Base-by-base conservation (phyloP, 2,329 filamentous ascomycete species). In the Leptosphaerulina australis region DNA sequence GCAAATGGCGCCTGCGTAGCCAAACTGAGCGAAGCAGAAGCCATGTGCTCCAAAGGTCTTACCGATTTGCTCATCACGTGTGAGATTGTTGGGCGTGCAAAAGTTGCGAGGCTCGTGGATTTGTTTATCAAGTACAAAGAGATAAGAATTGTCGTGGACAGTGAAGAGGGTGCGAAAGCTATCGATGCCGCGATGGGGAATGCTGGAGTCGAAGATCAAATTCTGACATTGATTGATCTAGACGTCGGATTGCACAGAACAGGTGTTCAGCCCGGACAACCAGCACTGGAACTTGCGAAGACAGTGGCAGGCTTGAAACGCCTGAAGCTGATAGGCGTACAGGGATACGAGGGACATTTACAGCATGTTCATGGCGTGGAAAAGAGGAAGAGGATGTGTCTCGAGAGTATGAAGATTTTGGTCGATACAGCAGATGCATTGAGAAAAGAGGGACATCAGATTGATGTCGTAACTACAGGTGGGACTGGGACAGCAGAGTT, bases 401-500 rank as follows among this genome's bases (percentile, higher is more conserved):
- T 79, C 4, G 74, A 73, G 49, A 76, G 76, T 0, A 79, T 81
- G 79, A 55, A 51, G 18, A 75, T 70, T 1, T 64, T 82, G 11
- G 76, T 74, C 0, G 63, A 62, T 1, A 80, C 78, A 0, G 79
- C 77, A 0, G 69, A 75, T 0, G 61, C 66, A 30, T 58, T 82
- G 11, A 70, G 77, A 8, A 56, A 63, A 20, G 74, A 68, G 0
- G 79, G 77, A 1, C 74, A 75, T 61, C 59, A 69, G 9, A 79
- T 82, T 20, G 60, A 75, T 3, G 78, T 81, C 0, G 79, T 82
- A 3, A 81, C 79, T 0, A 79, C 77, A 0, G 79, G 79, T 1
- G 79, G 79, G 0, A 81, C 79, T 0, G 79, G 79, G 6, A 82
- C 79, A 1, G 78, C 75, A 2, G 79, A 82, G 52, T 81, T 83